Evolutionary conservation across 805 yeast species (phyloP), one percentile per base, ranked within the genome.

Genomic region (Candida tibetensis): DNA sequence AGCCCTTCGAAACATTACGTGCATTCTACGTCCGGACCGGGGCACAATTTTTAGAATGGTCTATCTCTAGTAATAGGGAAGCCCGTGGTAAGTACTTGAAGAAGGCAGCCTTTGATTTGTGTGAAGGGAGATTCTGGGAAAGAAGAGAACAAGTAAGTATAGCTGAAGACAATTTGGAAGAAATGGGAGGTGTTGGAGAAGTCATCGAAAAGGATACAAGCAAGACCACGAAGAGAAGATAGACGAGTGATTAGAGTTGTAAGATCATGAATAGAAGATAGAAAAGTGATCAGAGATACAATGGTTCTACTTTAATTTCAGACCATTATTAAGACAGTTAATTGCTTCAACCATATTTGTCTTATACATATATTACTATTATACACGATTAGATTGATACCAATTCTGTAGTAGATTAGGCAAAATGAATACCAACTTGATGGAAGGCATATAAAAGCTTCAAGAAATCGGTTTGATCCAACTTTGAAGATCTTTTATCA

Each of bases 61-160:
- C 95, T 1, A 85, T 89, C 47, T 82, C 93, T 4, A 85, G 82
- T 55, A 85, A 88, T 51, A 75, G 85, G 49, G 90, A 85, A 41
- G 82, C 88, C 10, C 78, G 95, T 53, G 98, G 96, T 37, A 91
- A 91, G 59, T 82, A 85, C 53, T 74, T 91, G 60, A 90, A 91
- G 66, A 82, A 83, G 39, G 84, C 86, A 30, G 83, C 97, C 0
- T 91, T 91, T 57, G 96, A 89, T 45, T 64, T 91, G 44, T 84
- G 93, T 59, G 95, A 90, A 62, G 91, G 84, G 48, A 79, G 99
- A 66, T 91, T 95, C 93, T 91, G 98, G 98, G 98, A 91, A 59
- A 84, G 98, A 68, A 81, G 97, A 66, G 98, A 91, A 51, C 91
- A 82, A 52, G 82, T 91, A 17, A 81, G 95, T 58, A 74, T 79